phyloP scores from a whole-genome alignment of 2,329 filamentous ascomycete species.

The Verticillium tricorpus region DNA sequence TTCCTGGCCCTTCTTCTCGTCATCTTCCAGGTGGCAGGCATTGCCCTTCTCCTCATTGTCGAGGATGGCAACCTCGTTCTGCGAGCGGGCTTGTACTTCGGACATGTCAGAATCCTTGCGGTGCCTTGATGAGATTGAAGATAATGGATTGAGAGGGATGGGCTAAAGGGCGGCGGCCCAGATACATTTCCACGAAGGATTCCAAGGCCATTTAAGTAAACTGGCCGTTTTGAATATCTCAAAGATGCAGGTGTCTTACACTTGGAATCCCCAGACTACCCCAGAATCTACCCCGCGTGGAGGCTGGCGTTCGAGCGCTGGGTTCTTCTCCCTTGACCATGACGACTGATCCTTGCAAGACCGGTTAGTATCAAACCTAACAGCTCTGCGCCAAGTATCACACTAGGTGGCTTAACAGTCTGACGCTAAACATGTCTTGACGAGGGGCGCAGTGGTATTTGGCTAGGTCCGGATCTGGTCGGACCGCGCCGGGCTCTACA shows the following conservation, averaged over 20 bases:
- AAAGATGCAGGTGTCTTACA: neutral
- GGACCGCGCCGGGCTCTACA: too few species aligned
- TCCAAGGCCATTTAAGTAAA: neutral
- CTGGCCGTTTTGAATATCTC: neutral
- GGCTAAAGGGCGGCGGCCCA: neutral
- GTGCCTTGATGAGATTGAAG: neutral
- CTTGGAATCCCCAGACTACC: neutral
- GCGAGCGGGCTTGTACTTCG: neutral
- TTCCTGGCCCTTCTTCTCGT: neutral
- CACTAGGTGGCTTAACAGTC: too few species aligned
- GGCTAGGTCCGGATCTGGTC: too few species aligned
- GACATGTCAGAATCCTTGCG: neutral
- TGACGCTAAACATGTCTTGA: too few species aligned
- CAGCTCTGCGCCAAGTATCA: too few species aligned
- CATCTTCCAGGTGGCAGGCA: neutral
- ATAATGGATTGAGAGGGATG: neutral
- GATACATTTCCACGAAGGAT: neutral
- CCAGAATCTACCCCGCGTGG: neutral
- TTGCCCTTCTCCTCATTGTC: conserved; percentile 1
- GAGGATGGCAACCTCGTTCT: neutral
- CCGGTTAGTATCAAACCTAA: too few species aligned
- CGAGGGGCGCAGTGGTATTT: too few species aligned
- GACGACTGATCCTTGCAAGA: too few species aligned
- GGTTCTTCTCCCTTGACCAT: too few species aligned
- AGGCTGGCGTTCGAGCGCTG: too few species aligned